A percentile compares a stretch with the other conserved stretches of the same genome.
Conservation (phyloP, 441 rosid species). For the Flueggea neowawraea region DNA sequence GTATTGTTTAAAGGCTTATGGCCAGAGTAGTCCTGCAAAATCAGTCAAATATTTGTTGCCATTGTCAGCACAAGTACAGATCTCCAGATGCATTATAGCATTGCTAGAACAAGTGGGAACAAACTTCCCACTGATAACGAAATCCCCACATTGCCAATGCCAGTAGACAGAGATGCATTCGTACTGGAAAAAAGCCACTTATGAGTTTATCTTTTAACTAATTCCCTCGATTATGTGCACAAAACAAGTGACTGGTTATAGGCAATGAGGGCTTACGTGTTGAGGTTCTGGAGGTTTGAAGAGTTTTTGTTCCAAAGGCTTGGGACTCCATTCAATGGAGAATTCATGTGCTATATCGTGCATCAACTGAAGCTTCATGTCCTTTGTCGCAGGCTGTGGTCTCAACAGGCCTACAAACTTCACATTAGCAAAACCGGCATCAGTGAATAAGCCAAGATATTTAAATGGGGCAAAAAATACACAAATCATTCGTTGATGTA, state of each 20-base stretch:
- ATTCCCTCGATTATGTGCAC: no score
- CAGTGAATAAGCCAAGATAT: neutral
- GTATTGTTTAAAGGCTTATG: neutral
- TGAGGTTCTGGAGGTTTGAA: conserved; percentile 28
- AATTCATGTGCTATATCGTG: conserved; percentile 52
- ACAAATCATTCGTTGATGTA: neutral
- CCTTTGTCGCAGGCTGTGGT: conserved; percentile 46
- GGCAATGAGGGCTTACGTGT: conserved; percentile 28
- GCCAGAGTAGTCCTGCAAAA: conserved; percentile 20
- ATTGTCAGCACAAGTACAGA: neutral
- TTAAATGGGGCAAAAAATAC: neutral
- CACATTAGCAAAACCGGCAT: conserved; percentile 3
- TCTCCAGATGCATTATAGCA: neutral
- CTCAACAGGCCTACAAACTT: conserved; percentile 55
- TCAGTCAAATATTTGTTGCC: neutral
- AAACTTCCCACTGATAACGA: no score
- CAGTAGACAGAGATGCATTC: no score
- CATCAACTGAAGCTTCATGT: conserved; percentile 61
- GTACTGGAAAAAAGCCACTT: no score
- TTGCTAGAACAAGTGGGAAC: no score
- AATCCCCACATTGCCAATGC: no score
- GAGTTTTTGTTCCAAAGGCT: conserved; percentile 52
- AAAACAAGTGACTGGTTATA: no score
- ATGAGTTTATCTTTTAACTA: no score
- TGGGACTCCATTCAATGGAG: conserved; percentile 59